Evolutionary conservation across 2,329 filamentous ascomycete species (phyloP), one percentile per base, ranked within the genome.

Genomic region (Fusarium domesticum): DNA sequence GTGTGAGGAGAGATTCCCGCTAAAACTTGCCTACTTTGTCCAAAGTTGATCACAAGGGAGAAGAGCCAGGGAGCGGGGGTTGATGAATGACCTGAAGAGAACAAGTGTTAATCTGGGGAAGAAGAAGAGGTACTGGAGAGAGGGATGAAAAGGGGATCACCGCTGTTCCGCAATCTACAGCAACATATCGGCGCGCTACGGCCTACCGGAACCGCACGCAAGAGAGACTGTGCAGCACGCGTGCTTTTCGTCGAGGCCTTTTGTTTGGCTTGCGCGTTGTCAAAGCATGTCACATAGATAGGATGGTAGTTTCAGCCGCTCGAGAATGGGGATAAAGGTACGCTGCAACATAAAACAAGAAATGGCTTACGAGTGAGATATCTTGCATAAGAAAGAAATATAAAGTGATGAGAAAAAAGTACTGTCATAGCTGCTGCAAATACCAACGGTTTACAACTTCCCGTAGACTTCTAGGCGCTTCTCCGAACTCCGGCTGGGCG

Each of bases 121-220:
- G 17, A 36, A 31, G 17, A 28, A 14, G 15, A 17, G 8, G 17
- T 6, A 18, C 15, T 17, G 5, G 17, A 38, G 35, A 17, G 34
- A 25, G 18, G 40, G 16, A 17, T 37, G 39, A 23, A 36, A 32
- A 42, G 43, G 35, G 17, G 39, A 47, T 35, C 25, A 40, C 18
- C 18, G 30, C 25, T 37, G 19, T 34, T 32, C 36, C 35, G 41
- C 41, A 43, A 43, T 39, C 40, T 35, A 39, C 16, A 31, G 39
- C 35, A 46, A 10, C 6, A 23, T 6, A 10, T 23, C 39, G 45
- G 31, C 48, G 39, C 56, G 56, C 57, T 57, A 59, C 54, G 57
- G 57, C 35, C 54, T 48, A 59, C 50, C 57, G 57, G 57, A 59
- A 46, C 51, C 50, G 52, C 51, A 43, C n/a, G n/a, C n/a, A 49